These are phyloP conservation scores for Acanthamoeba castellanii DNA, from an alignment of 208 protist species.

Conservation along the genomic window DNA sequence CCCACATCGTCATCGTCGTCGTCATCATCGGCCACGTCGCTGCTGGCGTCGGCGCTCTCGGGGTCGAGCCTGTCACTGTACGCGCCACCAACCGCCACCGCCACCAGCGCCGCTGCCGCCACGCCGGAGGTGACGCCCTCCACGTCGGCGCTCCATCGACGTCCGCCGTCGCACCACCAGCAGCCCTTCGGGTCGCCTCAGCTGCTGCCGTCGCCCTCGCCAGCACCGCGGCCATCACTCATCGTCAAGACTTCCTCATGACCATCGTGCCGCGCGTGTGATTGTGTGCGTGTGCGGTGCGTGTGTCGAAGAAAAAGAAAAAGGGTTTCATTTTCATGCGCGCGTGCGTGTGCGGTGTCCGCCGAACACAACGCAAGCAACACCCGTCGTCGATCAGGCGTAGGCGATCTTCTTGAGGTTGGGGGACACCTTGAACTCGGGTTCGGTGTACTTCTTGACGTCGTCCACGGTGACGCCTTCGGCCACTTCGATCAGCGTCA, in stretches of 20 bases:
- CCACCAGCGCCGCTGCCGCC: neutral
- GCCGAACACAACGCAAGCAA: no score
- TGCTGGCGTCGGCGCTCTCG: neutral
- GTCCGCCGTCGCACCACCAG: neutral
- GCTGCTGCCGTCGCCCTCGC: neutral
- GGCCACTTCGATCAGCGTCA: slow-evolving; percentile 94
- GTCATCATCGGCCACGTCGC: neutral
- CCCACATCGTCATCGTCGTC: neutral
- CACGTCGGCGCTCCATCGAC: neutral
- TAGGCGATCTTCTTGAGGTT: slow-evolving; percentile 52
- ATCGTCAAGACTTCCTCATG: neutral
- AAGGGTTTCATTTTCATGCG: no score
- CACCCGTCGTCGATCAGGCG: neutral
- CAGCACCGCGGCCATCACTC: neutral
- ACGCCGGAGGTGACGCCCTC: no score
- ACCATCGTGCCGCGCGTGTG: no score
- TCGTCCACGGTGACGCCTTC: slow-evolving; percentile 94
- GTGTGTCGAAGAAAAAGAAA: no score
- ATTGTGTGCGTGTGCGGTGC: no score
- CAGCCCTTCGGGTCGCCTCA: neutral
- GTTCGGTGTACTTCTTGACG: slow-evolving; percentile 57
- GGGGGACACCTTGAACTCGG: slow-evolving; percentile 40
- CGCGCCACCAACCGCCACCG: no score
- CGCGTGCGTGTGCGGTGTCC: no score
- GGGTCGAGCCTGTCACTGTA: neutral